These are phyloP conservation scores for Straminergon stramineum DNA, from an alignment of 225 moss, liverwort and hornwort genomes.

Conservation along the genomic window DNA sequence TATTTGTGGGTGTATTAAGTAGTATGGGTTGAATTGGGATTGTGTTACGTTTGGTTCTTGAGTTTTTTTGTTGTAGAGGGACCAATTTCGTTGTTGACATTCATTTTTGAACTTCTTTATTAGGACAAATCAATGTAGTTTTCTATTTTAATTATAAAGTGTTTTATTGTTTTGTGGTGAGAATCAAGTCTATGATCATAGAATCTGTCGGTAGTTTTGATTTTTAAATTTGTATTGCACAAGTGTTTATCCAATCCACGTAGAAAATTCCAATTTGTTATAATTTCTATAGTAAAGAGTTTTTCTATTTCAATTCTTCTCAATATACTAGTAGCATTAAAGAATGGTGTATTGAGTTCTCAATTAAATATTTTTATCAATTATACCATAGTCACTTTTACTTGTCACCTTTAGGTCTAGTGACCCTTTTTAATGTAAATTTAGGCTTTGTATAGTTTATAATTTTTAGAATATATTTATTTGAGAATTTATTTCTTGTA, in stretches of 20 bases:
- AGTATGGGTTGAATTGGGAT: fast-evolving
- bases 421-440: neutral
- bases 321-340: neutral
- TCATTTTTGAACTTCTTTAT: fast-evolving
- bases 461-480: too few species aligned
- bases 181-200: fast-evolving
- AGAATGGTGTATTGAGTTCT: neutral
- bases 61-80: too few species aligned
- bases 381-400: neutral
- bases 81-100: fast-evolving
- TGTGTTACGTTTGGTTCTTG: too few species aligned
- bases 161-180: neutral
- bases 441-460: neutral
- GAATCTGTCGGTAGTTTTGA: too few species aligned
- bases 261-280: too few species aligned
- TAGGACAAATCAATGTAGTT: neutral
- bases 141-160: neutral
- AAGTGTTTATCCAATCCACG: fast-evolving
- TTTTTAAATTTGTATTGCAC: neutral
- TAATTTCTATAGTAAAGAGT: too few species aligned
- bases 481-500: too few species aligned
- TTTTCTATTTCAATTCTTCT: neutral
- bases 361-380: too few species aligned
- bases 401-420: neutral
- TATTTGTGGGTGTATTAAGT: neutral